Evolutionary conservation across 1,284 basidiomycete species (phyloP).

Genomic region (Polyporus tsugae): DNA sequence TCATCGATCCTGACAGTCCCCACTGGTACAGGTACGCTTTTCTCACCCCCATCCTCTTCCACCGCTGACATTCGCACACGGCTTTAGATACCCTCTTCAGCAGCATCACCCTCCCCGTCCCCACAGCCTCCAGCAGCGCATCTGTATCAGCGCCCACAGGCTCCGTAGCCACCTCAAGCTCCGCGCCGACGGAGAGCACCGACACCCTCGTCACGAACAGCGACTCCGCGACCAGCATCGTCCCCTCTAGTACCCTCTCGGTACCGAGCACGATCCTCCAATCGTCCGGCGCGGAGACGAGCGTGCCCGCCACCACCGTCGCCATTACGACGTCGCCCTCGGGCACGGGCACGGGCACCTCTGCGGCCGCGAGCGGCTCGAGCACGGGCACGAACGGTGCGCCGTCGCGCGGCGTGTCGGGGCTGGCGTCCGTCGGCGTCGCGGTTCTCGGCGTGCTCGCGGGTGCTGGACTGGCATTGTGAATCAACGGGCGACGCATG

Average conservation of each 20-base stretch:
- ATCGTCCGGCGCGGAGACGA: neutral
- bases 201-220: neutral
- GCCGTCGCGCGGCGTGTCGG: neutral
- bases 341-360: slow-evolving; percentile 6
- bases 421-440: slow-evolving; percentile 20
- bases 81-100: neutral
- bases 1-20: slow-evolving; percentile 3
- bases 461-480: slow-evolving; percentile 24
- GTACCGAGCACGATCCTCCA: neutral
- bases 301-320: neutral
- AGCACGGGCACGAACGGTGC: slow-evolving; percentile 12
- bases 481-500: neutral
- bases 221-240: neutral
- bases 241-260: neutral
- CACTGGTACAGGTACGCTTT: slow-evolving; percentile 23
- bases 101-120: slow-evolving; percentile 4
- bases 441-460: slow-evolving; percentile 25
- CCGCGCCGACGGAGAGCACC: neutral
- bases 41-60: neutral
- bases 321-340: neutral
- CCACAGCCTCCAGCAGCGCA: slow-evolving; percentile 10
- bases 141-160: neutral
- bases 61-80: neutral
- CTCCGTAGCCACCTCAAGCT: neutral
- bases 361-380: neutral